Percentiles rank a stretch among this genome's conserved stretches.
phyloP scores from a whole-genome alignment of 305 asterid species.

The Fraxinus ornus region DNA sequence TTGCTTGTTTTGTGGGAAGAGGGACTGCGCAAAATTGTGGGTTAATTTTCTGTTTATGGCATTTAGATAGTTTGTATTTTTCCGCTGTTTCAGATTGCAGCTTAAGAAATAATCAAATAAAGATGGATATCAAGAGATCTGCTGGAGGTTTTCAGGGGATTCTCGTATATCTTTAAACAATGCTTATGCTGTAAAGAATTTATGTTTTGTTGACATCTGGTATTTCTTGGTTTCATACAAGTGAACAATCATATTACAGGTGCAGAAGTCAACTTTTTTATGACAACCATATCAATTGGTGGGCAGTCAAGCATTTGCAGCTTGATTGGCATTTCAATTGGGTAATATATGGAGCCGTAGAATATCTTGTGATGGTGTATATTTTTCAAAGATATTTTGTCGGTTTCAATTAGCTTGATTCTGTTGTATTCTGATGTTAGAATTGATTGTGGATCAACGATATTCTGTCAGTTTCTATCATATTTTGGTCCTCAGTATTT shows the following conservation, averaged over 20 bases:
- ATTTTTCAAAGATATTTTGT: not conserved
- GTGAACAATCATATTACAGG: constrained; percentile 16
- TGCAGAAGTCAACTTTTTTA: constrained; percentile 24
- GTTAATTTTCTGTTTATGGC: not conserved
- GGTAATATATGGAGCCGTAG: constrained; percentile 17
- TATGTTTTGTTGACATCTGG: constrained; percentile 18
- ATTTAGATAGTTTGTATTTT: not conserved
- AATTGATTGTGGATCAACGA: not conserved
- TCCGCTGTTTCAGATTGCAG: constrained; percentile 1
- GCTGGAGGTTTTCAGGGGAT: not conserved
- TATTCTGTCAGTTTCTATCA: not conserved
- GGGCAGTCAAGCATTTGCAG: constrained; percentile 22
- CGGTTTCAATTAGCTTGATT: not conserved
- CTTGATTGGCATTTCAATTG: constrained; percentile 12
- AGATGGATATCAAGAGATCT: not conserved
- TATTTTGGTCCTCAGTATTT: not conserved
- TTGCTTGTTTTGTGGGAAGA: not conserved
- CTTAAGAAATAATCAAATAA: not conserved
- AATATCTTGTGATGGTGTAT: constrained; percentile 9
- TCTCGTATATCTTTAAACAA: not conserved
- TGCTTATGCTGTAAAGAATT: not conserved
- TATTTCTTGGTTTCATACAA: constrained; percentile 13
- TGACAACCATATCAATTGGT: constrained; percentile 18
- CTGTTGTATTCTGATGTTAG: not conserved
- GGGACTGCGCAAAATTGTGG: not conserved